These are phyloP conservation scores for Capronia epimyces DNA, from an alignment of 2,329 filamentous ascomycete genomes.

Conservation along the genomic window DNA sequence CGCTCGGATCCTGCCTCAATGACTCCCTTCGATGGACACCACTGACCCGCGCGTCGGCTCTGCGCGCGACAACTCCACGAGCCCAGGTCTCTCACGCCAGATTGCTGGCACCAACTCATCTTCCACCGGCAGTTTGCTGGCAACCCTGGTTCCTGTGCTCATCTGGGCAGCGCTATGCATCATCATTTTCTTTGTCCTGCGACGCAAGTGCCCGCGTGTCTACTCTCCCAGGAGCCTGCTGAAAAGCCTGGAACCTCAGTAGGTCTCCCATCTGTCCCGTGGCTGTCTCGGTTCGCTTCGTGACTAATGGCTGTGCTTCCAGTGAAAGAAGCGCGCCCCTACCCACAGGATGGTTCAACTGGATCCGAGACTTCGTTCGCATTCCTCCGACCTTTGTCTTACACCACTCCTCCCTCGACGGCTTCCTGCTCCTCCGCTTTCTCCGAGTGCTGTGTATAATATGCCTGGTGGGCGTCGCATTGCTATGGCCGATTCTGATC, in stretches of 20 bases:
- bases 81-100: conserved; percentile 37
- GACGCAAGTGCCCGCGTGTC: conserved; percentile 48
- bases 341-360: conserved; percentile 35
- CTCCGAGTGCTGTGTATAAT: conserved; percentile 71
- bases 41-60: conserved; percentile 43
- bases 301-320: not conserved
- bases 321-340: conserved; percentile 33
- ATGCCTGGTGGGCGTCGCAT: conserved; percentile 71
- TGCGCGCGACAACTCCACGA: conserved; percentile 40
- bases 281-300: too few relatives aligned
- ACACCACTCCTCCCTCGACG: conserved; percentile 83
- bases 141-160: conserved; percentile 52
- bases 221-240: conserved; percentile 54
- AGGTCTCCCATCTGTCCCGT: conserved; percentile 29
- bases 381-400: conserved; percentile 59
- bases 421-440: conserved; percentile 85
- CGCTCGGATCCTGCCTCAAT: conserved; percentile 2
- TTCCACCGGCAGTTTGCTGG: conserved; percentile 42
- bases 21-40: conserved; percentile 3
- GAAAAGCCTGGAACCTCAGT: conserved; percentile 48
- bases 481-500: conserved; percentile 83
- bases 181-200: conserved; percentile 48
- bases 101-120: conserved; percentile 38
- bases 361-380: conserved; percentile 33
- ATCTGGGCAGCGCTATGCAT: conserved; percentile 48